Conservation (phyloP, 2,329 filamentous ascomycete species). For the Verruconis gallopava region DNA sequence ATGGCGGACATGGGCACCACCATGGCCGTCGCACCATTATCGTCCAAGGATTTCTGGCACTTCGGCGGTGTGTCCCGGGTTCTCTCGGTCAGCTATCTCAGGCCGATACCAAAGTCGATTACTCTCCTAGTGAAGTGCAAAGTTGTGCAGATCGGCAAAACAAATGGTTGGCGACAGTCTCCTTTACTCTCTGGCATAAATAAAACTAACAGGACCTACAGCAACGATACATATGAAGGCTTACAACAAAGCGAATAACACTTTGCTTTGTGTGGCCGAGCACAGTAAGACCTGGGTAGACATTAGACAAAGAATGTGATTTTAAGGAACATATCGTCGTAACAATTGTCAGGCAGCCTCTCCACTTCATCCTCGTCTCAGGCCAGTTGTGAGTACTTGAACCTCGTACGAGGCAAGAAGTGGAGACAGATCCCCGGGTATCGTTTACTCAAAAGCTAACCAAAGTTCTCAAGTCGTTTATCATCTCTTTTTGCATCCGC, state of each 20-base stretch:
- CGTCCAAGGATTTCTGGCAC: neutral
- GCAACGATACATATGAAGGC: constrained; percentile 1
- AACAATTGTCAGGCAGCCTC: too few relatives aligned
- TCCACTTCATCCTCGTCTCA: too few relatives aligned
- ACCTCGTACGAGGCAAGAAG: too few relatives aligned
- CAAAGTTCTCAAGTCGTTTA: too few relatives aligned
- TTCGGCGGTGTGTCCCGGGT: neutral
- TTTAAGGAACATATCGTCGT: too few relatives aligned
- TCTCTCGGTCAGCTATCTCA: neutral
- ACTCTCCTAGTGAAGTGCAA: neutral
- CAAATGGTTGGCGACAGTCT: too few relatives aligned
- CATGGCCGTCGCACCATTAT: neutral
- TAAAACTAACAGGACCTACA: too few relatives aligned
- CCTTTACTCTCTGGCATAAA: too few relatives aligned
- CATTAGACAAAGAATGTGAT: neutral
- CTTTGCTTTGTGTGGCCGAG: neutral
- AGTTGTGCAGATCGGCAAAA: neutral
- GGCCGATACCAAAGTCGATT: neutral
- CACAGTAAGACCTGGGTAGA: neutral
- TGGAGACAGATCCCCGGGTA: too few relatives aligned
- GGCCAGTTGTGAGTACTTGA: too few relatives aligned
- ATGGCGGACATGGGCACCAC: neutral
- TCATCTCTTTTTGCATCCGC: too few relatives aligned
- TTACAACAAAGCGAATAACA: neutral
- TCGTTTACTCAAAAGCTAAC: constrained; percentile 1